Percentiles rank a stretch among this genome's conserved stretches.
Conservation (phyloP, 2,329 filamentous ascomycete species). For the Curvularia sp. region DNA sequence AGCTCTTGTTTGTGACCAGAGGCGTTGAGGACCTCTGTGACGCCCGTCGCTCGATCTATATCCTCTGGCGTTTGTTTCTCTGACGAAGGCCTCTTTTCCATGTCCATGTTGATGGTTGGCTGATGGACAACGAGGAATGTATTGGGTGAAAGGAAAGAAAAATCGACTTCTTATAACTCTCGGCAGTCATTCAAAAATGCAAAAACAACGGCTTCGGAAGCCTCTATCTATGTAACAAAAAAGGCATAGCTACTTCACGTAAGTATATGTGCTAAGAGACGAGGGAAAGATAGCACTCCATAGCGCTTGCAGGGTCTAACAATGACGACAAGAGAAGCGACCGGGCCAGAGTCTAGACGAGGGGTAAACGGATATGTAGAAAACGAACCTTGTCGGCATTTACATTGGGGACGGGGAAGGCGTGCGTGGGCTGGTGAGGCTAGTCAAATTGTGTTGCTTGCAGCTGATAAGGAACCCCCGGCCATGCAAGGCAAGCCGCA, state of each 20-base stretch:
- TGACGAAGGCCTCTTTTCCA: slow-evolving; percentile 17
- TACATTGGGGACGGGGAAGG: slow-evolving; percentile 13
- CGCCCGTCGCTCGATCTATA: slow-evolving; percentile 29
- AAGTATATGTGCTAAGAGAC: slow-evolving; percentile 27
- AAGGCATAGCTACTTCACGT: slow-evolving; percentile 16
- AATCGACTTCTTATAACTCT: slow-evolving; percentile 4
- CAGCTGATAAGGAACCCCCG: slow-evolving; percentile 20
- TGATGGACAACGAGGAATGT: background rate
- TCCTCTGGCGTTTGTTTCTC: slow-evolving; percentile 23
- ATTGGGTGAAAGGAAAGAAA: background rate
- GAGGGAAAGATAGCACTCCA: slow-evolving; percentile 15
- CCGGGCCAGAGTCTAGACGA: background rate
- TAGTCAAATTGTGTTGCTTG: slow-evolving; percentile 14
- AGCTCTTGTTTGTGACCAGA: slow-evolving; percentile 62
- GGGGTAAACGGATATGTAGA: background rate
- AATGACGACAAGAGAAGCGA: background rate
- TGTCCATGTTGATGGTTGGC: slow-evolving; percentile 2
- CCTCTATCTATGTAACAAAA: slow-evolving; percentile 18
- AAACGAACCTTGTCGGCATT: slow-evolving; percentile 12
- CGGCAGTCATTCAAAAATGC: background rate
- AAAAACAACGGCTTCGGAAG: slow-evolving; percentile 3
- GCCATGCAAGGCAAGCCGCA: background rate
- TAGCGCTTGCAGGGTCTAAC: background rate
- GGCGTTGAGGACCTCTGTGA: slow-evolving; percentile 55
- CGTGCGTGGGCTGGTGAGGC: slow-evolving; percentile 6